Percentiles rank a stretch among this genome's conserved stretches.
Conservation (phyloP, 2,329 filamentous ascomycete genomes). For the Neofusicoccum umdonicola region DNA sequence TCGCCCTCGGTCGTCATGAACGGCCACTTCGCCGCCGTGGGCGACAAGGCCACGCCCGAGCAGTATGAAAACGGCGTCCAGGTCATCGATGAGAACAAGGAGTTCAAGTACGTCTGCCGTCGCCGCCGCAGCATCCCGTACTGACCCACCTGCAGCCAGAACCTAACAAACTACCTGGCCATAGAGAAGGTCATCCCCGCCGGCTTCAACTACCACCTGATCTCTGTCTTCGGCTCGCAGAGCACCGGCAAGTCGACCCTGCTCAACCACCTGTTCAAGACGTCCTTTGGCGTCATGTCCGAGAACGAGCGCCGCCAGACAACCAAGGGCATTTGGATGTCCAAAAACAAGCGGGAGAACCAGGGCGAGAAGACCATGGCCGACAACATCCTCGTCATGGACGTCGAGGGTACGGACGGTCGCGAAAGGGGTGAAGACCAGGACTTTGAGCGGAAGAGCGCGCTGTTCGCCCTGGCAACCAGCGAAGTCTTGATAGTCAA, state of each 20-base stretch:
- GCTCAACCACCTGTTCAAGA: constrained; percentile 92
- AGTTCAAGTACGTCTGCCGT: constrained; percentile 75
- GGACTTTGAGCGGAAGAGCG: constrained; percentile 98
- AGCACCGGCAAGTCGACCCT: constrained; percentile 98
- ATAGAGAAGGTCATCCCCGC: constrained; percentile 77
- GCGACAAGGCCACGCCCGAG: constrained; percentile 61
- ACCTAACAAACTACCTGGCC: constrained; percentile 78
- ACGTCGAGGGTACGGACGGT: constrained; percentile 96
- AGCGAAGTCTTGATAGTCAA: constrained; percentile 98
- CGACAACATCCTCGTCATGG: constrained; percentile 98
- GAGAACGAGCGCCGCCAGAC: constrained; percentile 92
- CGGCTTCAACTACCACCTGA: constrained; percentile 98
- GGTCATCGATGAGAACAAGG: constrained; percentile 93
- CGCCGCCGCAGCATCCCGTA: constrained; percentile 16
- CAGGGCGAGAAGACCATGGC: constrained; percentile 65
- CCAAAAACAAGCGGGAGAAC: constrained; percentile 78
- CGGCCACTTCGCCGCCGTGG: constrained; percentile 72
- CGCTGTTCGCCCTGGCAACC: constrained; percentile 92
- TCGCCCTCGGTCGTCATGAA: constrained; percentile 61
- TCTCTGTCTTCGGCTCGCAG: constrained; percentile 97
- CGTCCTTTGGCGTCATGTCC: constrained; percentile 96
- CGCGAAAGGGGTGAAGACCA: constrained; percentile 96
- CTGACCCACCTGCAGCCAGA: constrained; percentile 54
- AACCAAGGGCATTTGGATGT: constrained; percentile 99
- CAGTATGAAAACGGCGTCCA: constrained; percentile 92